phyloP scores from a whole-genome alignment of 2,329 filamentous ascomycete species.

The Fusarium clavum region DNA sequence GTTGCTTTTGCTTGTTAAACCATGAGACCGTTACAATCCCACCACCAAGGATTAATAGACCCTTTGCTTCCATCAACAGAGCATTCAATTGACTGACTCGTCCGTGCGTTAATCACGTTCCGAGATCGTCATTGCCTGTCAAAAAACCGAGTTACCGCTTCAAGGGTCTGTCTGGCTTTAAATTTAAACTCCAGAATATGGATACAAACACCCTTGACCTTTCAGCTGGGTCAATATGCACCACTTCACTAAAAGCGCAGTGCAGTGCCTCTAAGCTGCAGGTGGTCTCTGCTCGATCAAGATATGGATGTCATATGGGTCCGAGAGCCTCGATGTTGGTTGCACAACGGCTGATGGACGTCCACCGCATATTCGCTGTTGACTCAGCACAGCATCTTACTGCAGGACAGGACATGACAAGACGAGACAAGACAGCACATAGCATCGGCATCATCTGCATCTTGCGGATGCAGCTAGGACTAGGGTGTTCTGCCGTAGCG shows the following conservation, averaged over 20 bases:
- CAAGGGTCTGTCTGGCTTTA: slow-evolving; percentile 17
- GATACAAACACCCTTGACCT: slow-evolving; percentile 32
- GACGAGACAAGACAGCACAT: not conserved
- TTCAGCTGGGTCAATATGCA: slow-evolving; percentile 40
- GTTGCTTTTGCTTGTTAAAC: slow-evolving; percentile 24
- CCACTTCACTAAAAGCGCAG: slow-evolving; percentile 11
- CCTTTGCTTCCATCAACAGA: not conserved
- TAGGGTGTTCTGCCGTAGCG: slow-evolving; percentile 24
- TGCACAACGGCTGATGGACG: slow-evolving; percentile 28
- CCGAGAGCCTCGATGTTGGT: slow-evolving; percentile 27
- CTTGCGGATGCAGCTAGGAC: slow-evolving; percentile 8
- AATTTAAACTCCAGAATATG: slow-evolving; percentile 10
- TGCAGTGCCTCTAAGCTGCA: slow-evolving; percentile 33
- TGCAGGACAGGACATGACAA: not conserved
- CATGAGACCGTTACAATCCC: slow-evolving; percentile 20
- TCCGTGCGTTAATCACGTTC: not conserved
- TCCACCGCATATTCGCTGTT: slow-evolving; percentile 28
- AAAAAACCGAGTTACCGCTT: slow-evolving; percentile 2
- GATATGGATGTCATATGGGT: slow-evolving; percentile 36
- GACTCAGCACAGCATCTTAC: slow-evolving; percentile 10
- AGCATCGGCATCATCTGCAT: slow-evolving; percentile 17
- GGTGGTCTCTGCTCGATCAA: slow-evolving; percentile 30
- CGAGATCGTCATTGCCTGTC: slow-evolving; percentile 1
- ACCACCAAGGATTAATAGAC: not conserved
- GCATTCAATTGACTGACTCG: slow-evolving; percentile 29